These are phyloP conservation scores for Plasmodium blacklocki DNA, from an alignment of 169 alveolate species.

Conservation along the genomic window DNA sequence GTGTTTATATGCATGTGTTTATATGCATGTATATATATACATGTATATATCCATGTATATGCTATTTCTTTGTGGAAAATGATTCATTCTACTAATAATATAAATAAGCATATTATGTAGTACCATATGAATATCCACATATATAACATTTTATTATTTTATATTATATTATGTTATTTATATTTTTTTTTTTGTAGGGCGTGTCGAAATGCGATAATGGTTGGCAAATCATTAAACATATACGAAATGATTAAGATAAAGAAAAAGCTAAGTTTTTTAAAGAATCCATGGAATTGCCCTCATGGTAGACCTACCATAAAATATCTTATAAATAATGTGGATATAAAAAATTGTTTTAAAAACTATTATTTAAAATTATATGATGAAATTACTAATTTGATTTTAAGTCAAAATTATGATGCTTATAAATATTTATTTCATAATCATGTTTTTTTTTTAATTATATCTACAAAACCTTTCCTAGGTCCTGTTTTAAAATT, in stretches of 20 bases:
- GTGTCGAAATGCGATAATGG: conserved; percentile 97
- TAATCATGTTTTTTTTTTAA: conserved; percentile 62
- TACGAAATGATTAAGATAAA: conserved; percentile 92
- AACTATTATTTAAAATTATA: conserved; percentile 56
- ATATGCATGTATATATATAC: neutral
- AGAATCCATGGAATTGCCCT: conserved; percentile 99
- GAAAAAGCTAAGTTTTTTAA: conserved; percentile 88
- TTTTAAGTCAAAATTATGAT: conserved; percentile 36
- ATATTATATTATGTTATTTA: conserved; percentile 61
- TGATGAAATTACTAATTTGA: conserved; percentile 59
- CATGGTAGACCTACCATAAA: conserved; percentile 99
- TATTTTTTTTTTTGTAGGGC: conserved; percentile 90
- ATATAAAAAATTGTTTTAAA: conserved; percentile 42
- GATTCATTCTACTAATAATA: neutral
- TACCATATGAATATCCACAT: neutral
- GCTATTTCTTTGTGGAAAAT: conserved; percentile 3
- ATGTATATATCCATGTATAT: conserved; percentile 89
- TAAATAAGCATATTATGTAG: no score
- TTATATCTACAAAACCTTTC: conserved; percentile 62
- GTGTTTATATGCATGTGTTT: neutral
- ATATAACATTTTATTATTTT: neutral
- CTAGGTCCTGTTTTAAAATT: conserved; percentile 58
- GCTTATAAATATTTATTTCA: conserved; percentile 49
- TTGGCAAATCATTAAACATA: conserved; percentile 93
- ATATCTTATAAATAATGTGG: conserved; percentile 72